Evolutionary conservation across 768 basidiomycete species (phyloP).

Genomic region (Nidula microcarpa): DNA sequence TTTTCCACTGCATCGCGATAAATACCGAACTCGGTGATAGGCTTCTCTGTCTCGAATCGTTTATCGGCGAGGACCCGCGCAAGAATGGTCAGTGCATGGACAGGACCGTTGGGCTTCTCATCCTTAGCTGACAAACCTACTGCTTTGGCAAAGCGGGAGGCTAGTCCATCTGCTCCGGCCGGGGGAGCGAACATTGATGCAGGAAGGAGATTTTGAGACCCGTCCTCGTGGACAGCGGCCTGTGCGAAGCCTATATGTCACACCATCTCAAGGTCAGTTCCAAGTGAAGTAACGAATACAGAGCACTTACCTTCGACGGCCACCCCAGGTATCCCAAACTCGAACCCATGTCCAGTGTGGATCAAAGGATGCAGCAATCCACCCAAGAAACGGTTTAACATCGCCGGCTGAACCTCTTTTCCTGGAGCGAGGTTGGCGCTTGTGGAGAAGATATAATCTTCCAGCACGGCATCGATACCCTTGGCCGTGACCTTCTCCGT

Average conservation of each 20-base stretch:
- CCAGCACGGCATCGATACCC: constrained; percentile 42
- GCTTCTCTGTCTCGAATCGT: constrained; percentile 21
- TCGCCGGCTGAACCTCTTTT: constrained; percentile 37
- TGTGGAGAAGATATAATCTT: constrained; percentile 58
- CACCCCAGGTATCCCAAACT: constrained; percentile 57
- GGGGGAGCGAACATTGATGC: not conserved
- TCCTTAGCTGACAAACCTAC: too few species aligned
- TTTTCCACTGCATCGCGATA: constrained; percentile 29
- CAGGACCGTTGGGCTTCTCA: constrained; percentile 6
- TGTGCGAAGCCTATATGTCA: constrained; percentile 48
- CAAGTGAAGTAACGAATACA: not conserved
- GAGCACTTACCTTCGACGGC: constrained; percentile 52
- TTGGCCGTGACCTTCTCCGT: constrained; percentile 34
- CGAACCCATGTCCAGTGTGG: constrained; percentile 58
- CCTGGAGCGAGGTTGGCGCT: constrained; percentile 38
- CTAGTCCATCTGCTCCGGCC: not conserved
- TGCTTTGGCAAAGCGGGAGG: not conserved
- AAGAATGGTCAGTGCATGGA: constrained; percentile 51
- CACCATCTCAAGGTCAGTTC: not conserved
- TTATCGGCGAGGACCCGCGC: constrained; percentile 52
- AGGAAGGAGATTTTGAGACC: constrained; percentile 6
- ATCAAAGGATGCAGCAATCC: constrained; percentile 66
- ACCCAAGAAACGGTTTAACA: constrained; percentile 54
- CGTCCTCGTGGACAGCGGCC: constrained; percentile 39
- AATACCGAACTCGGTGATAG: constrained; percentile 11